Evolutionary conservation across 2,329 filamentous ascomycete genomes (phyloP).

Genomic region (Verticillium zaregamsianum): DNA sequence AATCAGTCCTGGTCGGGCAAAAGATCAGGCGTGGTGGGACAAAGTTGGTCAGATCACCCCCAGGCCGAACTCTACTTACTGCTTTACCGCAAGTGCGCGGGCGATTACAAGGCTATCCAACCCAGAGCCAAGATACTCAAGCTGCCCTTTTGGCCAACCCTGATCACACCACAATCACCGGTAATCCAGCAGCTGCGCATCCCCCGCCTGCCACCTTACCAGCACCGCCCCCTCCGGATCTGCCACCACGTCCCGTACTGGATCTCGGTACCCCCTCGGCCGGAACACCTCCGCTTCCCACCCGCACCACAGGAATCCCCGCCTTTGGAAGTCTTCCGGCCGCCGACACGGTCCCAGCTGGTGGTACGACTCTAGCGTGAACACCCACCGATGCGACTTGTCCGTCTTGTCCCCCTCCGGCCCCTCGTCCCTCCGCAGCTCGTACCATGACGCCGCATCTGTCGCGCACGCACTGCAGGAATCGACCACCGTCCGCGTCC

Average conservation of each 20-base stretch:
- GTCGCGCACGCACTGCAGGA: background rate
- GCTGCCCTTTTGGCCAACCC: too few species aligned
- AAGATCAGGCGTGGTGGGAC: too few species aligned
- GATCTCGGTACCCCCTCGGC: background rate
- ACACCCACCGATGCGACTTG: background rate
- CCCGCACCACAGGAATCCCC: background rate
- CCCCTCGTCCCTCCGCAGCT: background rate
- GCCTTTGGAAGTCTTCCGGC: background rate
- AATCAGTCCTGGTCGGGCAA: too few species aligned
- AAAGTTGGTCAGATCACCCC: too few species aligned
- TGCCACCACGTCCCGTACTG: background rate
- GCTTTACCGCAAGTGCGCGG: too few species aligned
- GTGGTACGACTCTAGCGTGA: background rate
- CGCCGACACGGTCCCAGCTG: background rate
- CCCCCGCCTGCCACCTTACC: background rate
- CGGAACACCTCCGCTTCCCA: background rate
- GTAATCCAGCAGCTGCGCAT: background rate
- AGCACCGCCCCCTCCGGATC: background rate
- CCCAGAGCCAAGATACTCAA: too few species aligned
- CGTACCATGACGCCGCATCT: background rate
- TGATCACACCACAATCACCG: too few species aligned
- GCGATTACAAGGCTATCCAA: too few species aligned
- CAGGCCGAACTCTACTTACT: too few species aligned
- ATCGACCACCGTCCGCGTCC: background rate
- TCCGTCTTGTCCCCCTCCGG: background rate